Percentiles rank a stretch among this genome's conserved stretches.
phyloP scores from a whole-genome alignment of 148 eudicot genomes.

The Beta vulgaris region DNA sequence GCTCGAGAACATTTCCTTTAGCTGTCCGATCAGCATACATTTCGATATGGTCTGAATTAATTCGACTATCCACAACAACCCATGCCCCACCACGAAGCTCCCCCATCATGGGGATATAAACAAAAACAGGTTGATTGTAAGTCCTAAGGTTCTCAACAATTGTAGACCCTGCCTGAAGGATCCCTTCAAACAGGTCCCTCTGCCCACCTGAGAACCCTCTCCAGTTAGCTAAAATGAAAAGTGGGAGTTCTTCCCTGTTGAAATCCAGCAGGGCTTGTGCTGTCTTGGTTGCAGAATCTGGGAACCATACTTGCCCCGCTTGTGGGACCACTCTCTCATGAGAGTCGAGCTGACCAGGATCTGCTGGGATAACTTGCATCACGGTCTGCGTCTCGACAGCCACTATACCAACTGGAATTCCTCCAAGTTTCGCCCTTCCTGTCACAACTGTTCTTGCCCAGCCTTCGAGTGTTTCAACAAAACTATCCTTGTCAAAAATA shows the following conservation, averaged over 20 bases:
- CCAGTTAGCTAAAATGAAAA: slow-evolving; percentile 97
- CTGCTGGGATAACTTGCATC: slow-evolving; percentile 96
- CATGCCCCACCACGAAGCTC: slow-evolving; percentile 99
- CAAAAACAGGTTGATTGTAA: slow-evolving; percentile 82
- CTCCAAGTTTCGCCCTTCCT: slow-evolving; percentile 97
- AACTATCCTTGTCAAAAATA: slow-evolving; percentile 84
- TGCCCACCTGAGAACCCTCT: slow-evolving; percentile 99
- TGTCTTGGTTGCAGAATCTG: slow-evolving; percentile 94
- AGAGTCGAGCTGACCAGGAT: slow-evolving; percentile 97
- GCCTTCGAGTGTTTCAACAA: slow-evolving; percentile 90
- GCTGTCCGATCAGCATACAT: slow-evolving; percentile 96
- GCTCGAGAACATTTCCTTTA: slow-evolving; percentile 94
- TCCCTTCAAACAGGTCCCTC: slow-evolving; percentile 96
- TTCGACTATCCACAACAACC: slow-evolving; percentile 95
- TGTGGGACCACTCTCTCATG: slow-evolving; percentile 98
- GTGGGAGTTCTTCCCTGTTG: slow-evolving; percentile 89
- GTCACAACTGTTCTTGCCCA: slow-evolving; percentile 99
- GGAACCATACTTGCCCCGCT: slow-evolving; percentile 99
- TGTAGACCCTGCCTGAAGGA: slow-evolving; percentile 95
- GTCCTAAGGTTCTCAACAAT: slow-evolving; percentile 96
- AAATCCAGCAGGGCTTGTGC: slow-evolving; percentile 99
- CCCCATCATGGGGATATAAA: slow-evolving; percentile 88
- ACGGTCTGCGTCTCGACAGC: slow-evolving; percentile 98
- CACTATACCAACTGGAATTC: slow-evolving; percentile 91
- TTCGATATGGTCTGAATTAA: slow-evolving; percentile 87